Conservation (phyloP, 140 eudicot species). For the Bidens hawaiensis region DNA sequence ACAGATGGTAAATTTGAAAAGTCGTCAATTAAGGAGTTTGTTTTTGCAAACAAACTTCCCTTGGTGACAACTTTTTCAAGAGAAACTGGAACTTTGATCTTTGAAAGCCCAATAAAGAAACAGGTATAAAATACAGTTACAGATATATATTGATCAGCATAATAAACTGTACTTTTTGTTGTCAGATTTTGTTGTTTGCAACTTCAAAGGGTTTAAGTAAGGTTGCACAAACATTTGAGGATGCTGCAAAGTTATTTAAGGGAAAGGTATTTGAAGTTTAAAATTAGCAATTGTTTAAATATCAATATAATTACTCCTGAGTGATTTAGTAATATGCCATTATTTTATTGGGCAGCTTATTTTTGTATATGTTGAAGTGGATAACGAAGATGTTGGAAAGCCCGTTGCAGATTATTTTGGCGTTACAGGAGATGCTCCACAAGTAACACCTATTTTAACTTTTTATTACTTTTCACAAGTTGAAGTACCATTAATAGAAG, state of each 20-base stretch:
- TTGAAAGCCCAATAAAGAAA: conserved; percentile 75
- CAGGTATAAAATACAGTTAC: conserved; percentile 59
- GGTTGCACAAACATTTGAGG: conserved; percentile 56
- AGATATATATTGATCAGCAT: conserved; percentile 11
- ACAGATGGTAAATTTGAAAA: conserved; percentile 72
- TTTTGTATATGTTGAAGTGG: conserved; percentile 74
- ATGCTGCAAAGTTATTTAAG: conserved; percentile 76
- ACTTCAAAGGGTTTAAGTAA: conserved; percentile 51
- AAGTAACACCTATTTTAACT: conserved; percentile 33
- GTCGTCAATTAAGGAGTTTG: conserved; percentile 73
- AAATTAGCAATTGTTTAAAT: neutral
- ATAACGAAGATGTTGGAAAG: conserved; percentile 81
- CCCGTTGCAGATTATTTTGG: conserved; percentile 92
- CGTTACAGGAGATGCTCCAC: conserved; percentile 71
- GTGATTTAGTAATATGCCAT: neutral
- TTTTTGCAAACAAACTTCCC: conserved; percentile 81
- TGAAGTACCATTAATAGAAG: neutral
- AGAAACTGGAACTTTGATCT: conserved; percentile 68
- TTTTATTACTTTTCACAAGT: neutral
- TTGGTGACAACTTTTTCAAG: conserved; percentile 79
- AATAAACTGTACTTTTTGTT: conserved; percentile 5
- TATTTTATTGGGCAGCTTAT: conserved; percentile 48
- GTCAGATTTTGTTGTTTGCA: conserved; percentile 76
- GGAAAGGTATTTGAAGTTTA: conserved; percentile 84
- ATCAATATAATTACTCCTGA: neutral